Evolutionary conservation across 306 rosid species (phyloP).

Genomic region (Rosa persica): DNA sequence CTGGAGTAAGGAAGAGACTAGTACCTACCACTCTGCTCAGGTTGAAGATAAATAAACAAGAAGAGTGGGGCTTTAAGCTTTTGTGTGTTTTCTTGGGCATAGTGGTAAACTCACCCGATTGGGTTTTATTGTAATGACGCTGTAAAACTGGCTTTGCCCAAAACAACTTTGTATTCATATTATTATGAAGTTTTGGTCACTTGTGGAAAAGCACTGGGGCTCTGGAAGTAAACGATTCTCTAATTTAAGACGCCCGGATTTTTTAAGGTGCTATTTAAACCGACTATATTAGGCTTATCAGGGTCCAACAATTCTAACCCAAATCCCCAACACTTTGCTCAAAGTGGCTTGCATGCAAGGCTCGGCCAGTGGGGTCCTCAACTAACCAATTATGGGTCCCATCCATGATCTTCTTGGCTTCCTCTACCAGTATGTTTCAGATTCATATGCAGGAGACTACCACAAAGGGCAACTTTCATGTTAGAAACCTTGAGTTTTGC

Average conservation of each 20-base stretch:
- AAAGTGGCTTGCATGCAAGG: slow-evolving; percentile 32
- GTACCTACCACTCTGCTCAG: neutral
- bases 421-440: neutral
- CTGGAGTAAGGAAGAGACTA: neutral
- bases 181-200: neutral
- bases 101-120: neutral
- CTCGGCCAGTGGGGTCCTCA: neutral
- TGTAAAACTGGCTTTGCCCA: neutral
- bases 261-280: neutral
- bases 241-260: neutral
- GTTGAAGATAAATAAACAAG: slow-evolving; percentile 32
- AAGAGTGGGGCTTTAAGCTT: neutral
- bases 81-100: slow-evolving; percentile 24
- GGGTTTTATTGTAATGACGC: neutral
- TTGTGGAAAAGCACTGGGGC: neutral
- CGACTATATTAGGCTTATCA: neutral
- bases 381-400: neutral
- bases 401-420: neutral
- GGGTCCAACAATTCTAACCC: slow-evolving; percentile 2
- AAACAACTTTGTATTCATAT: neutral
- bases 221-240: slow-evolving; percentile 13
- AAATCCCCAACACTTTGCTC: slow-evolving; percentile 10
- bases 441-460: neutral
- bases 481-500: neutral
- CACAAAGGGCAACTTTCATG: neutral